Conservation (phyloP, 1,139 yeast genomes). For the Kodamaea suecica region DNA sequence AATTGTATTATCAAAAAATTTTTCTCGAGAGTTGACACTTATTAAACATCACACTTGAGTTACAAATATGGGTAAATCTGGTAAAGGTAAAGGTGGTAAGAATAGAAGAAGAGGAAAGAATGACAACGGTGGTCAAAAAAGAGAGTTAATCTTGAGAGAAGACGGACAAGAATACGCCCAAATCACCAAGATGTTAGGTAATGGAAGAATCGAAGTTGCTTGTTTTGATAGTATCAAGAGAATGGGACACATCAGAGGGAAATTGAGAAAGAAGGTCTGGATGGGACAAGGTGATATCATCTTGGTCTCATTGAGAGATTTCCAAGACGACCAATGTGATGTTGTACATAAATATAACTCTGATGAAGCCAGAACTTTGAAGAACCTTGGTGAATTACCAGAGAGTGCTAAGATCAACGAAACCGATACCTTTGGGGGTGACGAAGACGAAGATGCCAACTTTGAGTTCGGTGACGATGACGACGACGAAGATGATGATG, state of each 20-base stretch:
- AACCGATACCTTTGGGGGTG: conserved; percentile 95
- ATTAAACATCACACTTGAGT: neutral
- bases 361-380: conserved; percentile 96
- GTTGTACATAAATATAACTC: conserved; percentile 95
- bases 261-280: conserved; percentile 99
- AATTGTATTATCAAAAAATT: no score
- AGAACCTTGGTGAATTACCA: conserved; percentile 95
- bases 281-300: conserved; percentile 98
- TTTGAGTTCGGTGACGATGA: conserved; percentile 98
- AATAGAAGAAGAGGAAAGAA: conserved; percentile 99
- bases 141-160: conserved; percentile 87
- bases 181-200: conserved; percentile 97
- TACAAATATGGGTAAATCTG: conserved; percentile 48
- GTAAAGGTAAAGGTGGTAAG: conserved; percentile 65
- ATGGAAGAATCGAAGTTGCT: conserved; percentile 91
- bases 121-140: conserved; percentile 85
- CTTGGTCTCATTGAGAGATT: conserved; percentile 92
- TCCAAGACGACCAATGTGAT: conserved; percentile 98
- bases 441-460: conserved; percentile 96
- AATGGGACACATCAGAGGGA: conserved; percentile 98
- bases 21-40: neutral
- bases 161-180: conserved; percentile 99
- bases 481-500: conserved; percentile 65
- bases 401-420: conserved; percentile 96
- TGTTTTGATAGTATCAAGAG: conserved; percentile 94